Evolutionary conservation across 257 asterid genomes (phyloP).

Genomic region (Primulina tabacum): DNA sequence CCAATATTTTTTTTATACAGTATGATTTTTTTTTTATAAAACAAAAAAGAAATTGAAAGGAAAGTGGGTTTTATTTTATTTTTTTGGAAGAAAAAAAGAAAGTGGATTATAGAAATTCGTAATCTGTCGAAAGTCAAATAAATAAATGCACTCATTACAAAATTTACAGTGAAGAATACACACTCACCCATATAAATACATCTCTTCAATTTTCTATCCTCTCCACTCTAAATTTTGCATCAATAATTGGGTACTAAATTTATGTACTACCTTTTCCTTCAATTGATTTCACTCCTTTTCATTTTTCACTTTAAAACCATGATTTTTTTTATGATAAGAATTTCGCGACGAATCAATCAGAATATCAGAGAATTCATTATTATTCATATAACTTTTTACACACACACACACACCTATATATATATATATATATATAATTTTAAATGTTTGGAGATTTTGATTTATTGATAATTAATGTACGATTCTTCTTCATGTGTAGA

Average conservation of each 20-base stretch:
- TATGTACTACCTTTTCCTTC: neutral
- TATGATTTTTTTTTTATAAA: neutral
- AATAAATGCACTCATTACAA: too few species aligned
- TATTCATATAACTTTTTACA: too few species aligned
- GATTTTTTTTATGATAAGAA: neutral
- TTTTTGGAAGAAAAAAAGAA: constrained; percentile 1
- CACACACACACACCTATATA: too few species aligned
- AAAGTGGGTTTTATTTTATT: too few species aligned
- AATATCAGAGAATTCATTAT: too few species aligned
- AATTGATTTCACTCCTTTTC: neutral
- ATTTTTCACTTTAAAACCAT: neutral
- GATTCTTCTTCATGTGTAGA: neutral
- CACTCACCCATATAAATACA: neutral
- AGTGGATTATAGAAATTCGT: neutral
- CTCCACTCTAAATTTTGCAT: neutral
- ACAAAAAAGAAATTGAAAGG: neutral
- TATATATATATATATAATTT: too few species aligned
- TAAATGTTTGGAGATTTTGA: neutral
- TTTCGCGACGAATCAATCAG: neutral
- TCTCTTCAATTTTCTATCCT: neutral
- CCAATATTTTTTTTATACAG: neutral
- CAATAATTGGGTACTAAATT: neutral
- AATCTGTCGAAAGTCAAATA: neutral
- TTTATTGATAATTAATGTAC: neutral
- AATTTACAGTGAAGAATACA: neutral